Evolutionary conservation across 1,139 yeast species (phyloP).

Genomic region (Candida labiduridarum): DNA sequence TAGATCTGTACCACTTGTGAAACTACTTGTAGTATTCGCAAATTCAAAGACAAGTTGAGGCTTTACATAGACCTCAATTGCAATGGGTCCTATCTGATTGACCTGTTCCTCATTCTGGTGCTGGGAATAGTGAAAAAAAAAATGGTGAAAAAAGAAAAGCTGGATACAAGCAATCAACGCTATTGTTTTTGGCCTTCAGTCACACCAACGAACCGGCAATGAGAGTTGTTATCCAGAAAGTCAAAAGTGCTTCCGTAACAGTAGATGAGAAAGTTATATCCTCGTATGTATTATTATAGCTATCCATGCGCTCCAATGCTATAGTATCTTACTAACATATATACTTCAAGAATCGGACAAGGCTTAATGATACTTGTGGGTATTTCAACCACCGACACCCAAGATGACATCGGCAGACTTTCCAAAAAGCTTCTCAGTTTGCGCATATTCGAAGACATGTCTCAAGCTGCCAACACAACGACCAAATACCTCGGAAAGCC

Average conservation of each 20-base stretch:
- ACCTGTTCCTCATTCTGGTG: too few relatives aligned
- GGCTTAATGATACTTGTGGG: constrained; percentile 88
- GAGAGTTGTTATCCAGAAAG: constrained; percentile 90
- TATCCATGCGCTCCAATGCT: background rate
- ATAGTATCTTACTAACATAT: background rate
- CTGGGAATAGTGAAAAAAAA: too few relatives aligned
- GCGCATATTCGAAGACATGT: constrained; percentile 69
- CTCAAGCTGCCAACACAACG: constrained; percentile 29
- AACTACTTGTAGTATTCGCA: too few relatives aligned
- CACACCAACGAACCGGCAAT: constrained; percentile 32
- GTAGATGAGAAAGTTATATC: constrained; percentile 75
- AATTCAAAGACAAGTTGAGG: too few relatives aligned
- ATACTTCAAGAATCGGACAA: constrained; percentile 52
- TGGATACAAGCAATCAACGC: background rate
- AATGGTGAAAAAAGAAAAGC: too few relatives aligned
- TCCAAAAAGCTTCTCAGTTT: constrained; percentile 68
- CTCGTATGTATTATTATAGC: constrained; percentile 44
- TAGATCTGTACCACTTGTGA: too few relatives aligned
- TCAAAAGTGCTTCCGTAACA: constrained; percentile 81
- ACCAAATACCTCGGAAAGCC: constrained; percentile 65
- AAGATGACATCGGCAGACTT: constrained; percentile 67
- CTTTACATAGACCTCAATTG: too few relatives aligned
- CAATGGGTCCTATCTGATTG: too few relatives aligned
- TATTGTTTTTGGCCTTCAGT: background rate
- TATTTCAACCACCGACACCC: constrained; percentile 73